Evolutionary conservation across 441 rosid species (phyloP).

Genomic region (Pelargonium cotyledonis): DNA sequence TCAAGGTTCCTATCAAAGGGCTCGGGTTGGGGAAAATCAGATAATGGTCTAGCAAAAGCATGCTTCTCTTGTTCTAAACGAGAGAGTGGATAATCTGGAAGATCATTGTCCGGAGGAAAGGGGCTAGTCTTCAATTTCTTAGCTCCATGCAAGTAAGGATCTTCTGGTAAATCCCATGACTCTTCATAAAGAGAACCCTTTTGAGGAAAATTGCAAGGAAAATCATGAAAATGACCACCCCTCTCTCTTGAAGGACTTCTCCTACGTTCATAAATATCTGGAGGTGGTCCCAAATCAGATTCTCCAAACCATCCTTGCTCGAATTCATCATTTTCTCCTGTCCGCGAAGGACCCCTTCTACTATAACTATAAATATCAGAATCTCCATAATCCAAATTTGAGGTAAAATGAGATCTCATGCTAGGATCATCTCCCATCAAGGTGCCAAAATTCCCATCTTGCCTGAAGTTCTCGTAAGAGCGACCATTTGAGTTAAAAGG

Average conservation of each 20-base stretch:
- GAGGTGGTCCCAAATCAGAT: constrained; percentile 42
- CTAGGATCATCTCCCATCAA: constrained; percentile 30
- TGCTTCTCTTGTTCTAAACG: constrained; percentile 54
- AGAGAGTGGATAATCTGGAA: constrained; percentile 57
- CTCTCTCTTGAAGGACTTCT: constrained; percentile 56
- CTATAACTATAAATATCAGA: constrained; percentile 45
- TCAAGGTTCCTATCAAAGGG: constrained; percentile 43
- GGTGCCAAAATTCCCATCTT: constrained; percentile 43
- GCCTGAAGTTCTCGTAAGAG: constrained; percentile 46
- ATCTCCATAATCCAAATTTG: constrained; percentile 44
- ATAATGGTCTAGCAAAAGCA: constrained; percentile 34
- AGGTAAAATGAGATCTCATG: constrained; percentile 44
- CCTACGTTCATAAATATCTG: constrained; percentile 44
- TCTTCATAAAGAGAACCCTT: constrained; percentile 53
- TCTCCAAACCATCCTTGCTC: constrained; percentile 54
- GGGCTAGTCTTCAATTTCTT: constrained; percentile 67
- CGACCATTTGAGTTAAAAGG: constrained; percentile 41
- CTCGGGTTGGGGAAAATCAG: constrained; percentile 53
- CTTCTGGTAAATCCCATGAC: constrained; percentile 74
- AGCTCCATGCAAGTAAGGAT: constrained; percentile 47
- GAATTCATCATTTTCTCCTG: constrained; percentile 41
- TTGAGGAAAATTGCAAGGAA: constrained; percentile 34
- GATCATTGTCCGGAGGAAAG: constrained; percentile 59
- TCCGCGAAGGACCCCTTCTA: constrained; percentile 42
- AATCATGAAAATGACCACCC: constrained; percentile 36